phyloP scores from a whole-genome alignment of 1,284 basidiomycete species.

The Moniliella sp. region DNA sequence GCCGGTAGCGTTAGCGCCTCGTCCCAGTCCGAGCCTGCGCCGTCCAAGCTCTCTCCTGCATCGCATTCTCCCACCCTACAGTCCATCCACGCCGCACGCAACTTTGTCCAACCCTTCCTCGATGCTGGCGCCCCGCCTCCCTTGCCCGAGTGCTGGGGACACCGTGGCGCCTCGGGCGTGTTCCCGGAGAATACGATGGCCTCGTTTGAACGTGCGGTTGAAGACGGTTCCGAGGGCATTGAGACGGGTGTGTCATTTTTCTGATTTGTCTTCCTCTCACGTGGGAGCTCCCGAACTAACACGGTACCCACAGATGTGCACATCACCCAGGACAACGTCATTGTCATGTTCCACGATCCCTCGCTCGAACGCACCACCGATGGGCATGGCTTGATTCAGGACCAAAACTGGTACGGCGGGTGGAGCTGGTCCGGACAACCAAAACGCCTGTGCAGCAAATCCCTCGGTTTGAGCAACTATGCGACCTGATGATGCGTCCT shows the following conservation, averaged over 20 bases:
- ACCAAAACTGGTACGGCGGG: constrained; percentile 41
- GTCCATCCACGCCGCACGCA: no score
- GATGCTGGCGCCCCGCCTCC: no score
- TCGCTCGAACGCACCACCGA: constrained; percentile 41
- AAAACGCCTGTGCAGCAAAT: constrained; percentile 47
- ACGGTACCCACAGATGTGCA: constrained; percentile 99
- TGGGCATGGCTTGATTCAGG: constrained; percentile 39
- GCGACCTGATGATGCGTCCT: constrained; percentile 24
- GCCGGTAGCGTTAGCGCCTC: no score
- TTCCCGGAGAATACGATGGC: constrained; percentile 32
- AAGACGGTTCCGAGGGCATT: constrained; percentile 29
- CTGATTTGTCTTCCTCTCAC: no score
- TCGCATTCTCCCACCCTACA: no score
- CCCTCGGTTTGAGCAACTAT: constrained; percentile 24
- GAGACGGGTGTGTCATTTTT: constrained; percentile 15
- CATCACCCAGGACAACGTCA: constrained; percentile 68
- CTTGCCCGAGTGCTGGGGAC: no score
- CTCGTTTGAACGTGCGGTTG: constrained; percentile 26
- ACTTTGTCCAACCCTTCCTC: no score
- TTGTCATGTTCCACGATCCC: constrained; percentile 89
- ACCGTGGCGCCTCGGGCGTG: constrained; percentile 27
- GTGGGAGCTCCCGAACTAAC: no score
- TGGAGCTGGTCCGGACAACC: constrained; percentile 56
- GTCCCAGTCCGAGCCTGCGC: no score
- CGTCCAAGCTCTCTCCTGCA: no score